Percentiles rank a stretch among this genome's conserved stretches.
Conservation (phyloP, 2,329 filamentous ascomycete species). For the Diplodia mutila region DNA sequence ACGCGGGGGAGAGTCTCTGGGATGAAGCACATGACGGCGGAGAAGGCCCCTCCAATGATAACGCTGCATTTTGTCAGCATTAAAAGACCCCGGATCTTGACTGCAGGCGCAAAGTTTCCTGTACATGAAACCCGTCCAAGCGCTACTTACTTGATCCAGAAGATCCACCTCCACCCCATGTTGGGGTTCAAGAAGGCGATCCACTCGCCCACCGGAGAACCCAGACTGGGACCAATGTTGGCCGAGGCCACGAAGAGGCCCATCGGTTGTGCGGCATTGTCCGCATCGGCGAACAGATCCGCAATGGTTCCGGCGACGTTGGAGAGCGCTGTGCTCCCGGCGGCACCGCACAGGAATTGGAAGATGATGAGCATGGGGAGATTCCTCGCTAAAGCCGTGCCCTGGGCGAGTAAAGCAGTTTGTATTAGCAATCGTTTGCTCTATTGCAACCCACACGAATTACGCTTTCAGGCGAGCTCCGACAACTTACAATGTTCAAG, state of each 20-base stretch:
- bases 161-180: constrained; percentile 26
- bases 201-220: constrained; percentile 25
- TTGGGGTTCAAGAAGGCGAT: constrained; percentile 23
- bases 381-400: constrained; percentile 19
- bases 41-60: constrained; percentile 25
- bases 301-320: constrained; percentile 27
- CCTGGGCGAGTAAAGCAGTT: not conserved
- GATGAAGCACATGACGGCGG: constrained; percentile 13
- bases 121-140: too few species aligned
- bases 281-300: constrained; percentile 26
- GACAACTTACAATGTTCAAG: constrained; percentile 24
- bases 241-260: constrained; percentile 26
- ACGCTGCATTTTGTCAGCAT: constrained; percentile 14
- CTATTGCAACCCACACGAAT: not conserved
- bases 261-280: constrained; percentile 27
- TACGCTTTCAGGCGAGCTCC: not conserved
- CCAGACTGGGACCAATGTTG: constrained; percentile 24
- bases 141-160: constrained; percentile 25
- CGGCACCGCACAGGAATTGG: constrained; percentile 26
- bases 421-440: constrained; percentile 13
- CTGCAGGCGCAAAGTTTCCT: too few species aligned
- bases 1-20: constrained; percentile 25
- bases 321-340: constrained; percentile 25
- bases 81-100: not conserved
- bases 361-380: constrained; percentile 27